Evolutionary conservation across 306 rosid species (phyloP).

Genomic region (Vigna reflexopilosa): DNA sequence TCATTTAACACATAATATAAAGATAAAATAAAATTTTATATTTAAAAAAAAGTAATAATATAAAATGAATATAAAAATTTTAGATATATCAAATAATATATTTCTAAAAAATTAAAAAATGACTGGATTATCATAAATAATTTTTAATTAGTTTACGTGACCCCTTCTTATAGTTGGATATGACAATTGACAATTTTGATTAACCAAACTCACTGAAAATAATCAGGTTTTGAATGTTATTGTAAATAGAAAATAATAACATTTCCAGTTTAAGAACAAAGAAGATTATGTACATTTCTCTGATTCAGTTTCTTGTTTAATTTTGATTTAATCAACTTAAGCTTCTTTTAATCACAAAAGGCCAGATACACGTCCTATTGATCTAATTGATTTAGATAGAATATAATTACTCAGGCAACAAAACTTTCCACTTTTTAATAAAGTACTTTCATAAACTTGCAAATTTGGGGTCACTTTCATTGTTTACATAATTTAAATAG

Average conservation of each 20-base stretch:
- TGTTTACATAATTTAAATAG: too few species aligned
- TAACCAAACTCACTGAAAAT: neutral
- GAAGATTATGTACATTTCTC: neutral
- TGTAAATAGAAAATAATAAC: neutral
- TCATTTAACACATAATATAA: too few species aligned
- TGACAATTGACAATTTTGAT: neutral
- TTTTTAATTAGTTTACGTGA: neutral
- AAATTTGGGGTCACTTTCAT: too few species aligned
- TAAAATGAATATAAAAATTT: too few species aligned
- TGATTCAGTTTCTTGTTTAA: neutral
- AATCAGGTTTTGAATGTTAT: neutral
- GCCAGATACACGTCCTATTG: too few species aligned
- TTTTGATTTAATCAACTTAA: neutral
- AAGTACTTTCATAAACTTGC: too few species aligned
- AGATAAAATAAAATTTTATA: too few species aligned
- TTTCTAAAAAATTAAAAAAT: neutral
- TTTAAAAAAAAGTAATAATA: too few species aligned
- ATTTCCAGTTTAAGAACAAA: neutral
- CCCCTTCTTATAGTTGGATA: neutral
- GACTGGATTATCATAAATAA: neutral
- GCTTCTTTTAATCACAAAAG: neutral
- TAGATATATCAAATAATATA: too few species aligned
- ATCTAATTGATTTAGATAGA: too few species aligned
- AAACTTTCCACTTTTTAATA: too few species aligned
- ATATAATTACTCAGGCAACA: too few species aligned